Evolutionary conservation across 2,329 filamentous ascomycete genomes (phyloP), one percentile per base, ranked within the genome.

Genomic region (Nemania bipapillata): DNA sequence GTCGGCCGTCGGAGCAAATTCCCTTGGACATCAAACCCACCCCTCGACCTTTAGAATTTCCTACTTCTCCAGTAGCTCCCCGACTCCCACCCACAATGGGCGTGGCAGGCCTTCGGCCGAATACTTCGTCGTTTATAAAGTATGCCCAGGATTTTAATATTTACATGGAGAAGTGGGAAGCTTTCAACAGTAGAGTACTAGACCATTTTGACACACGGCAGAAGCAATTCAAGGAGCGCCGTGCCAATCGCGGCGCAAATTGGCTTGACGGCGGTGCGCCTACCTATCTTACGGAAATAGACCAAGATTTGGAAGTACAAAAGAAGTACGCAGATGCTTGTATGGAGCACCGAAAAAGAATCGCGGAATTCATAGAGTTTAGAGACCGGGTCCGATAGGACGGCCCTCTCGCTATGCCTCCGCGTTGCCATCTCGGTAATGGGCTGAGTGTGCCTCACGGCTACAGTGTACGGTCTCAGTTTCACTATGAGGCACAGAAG

Each of bases 241-340:
- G 83, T 67, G 73, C 78, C 49, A 75, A 80, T 22, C 83, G 84
- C 60, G 85, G 83, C 11, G 80, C 81, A 47, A 75, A 74, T 1
- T 88, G 86, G 78, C 75, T 88, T 20, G 80, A 84, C 26, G 80
- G 85, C 45, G 70, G 73, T 1, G 88, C 86, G 0, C 77, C 82
- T 17, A 84, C 86, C 63, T 93, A 93, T 76, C 77, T 88, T 66
- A 81, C 80, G 42, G 87, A 86, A 76, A 79, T 91, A 63, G 85
- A 86, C 71, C 87, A 92, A 78, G 91, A 94, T 75, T 85, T 88
- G 70, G 81, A 83, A 55, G 86, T 92, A 4, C 83, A 89, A 64
- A 83, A 83, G 74, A 84, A 86, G 64, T 93, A 91, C 90, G 80
- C 80, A 32, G 78, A 84, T 8, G 87, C 87, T 7, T 87, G 86